phyloP scores from a whole-genome alignment of 2,329 filamentous ascomycete species.

The Fusarium bactridioides region DNA sequence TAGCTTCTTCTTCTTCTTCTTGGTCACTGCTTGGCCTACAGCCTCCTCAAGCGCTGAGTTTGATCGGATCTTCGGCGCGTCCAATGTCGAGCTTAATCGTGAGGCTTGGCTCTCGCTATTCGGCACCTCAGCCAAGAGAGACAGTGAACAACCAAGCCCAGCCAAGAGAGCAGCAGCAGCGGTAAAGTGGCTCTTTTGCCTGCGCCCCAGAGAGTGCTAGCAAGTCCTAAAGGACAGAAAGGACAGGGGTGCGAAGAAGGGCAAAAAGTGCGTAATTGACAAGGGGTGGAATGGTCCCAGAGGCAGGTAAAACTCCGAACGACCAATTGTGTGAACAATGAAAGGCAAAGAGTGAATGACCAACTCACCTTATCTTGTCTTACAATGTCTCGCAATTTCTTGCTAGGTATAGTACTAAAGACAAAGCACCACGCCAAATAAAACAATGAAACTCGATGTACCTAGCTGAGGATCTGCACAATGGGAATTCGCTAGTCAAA shows the following conservation, averaged over 20 bases:
- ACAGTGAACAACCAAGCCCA: constrained; percentile 1
- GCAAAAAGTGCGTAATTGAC: constrained; percentile 16
- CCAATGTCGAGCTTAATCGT: constrained; percentile 10
- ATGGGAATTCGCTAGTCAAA: constrained; percentile 7
- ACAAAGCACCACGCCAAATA: neutral
- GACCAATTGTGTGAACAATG: neutral
- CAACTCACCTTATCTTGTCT: neutral
- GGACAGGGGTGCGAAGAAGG: constrained; percentile 7
- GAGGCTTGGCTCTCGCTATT: constrained; percentile 36
- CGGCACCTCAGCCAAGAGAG: constrained; percentile 35
- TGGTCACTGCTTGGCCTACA: constrained; percentile 31
- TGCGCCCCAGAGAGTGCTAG: constrained; percentile 16
- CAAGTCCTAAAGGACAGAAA: neutral
- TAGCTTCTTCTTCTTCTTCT: constrained; percentile 4
- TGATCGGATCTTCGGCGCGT: constrained; percentile 39
- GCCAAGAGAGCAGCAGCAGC: neutral
- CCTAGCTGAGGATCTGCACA: constrained; percentile 13
- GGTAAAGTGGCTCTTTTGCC: constrained; percentile 17
- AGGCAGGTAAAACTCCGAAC: neutral
- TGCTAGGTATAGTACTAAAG: neutral
- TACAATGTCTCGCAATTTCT: neutral
- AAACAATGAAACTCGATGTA: constrained; percentile 9
- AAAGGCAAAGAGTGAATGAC: neutral
- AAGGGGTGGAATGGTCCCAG: constrained; percentile 23
- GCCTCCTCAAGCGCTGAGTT: constrained; percentile 21